A percentile compares a stretch with the other conserved stretches of the same genome.
These are phyloP conservation scores for Boletus reticuloceps DNA, from an alignment of 768 basidiomycete genomes.

Conservation along the genomic window DNA sequence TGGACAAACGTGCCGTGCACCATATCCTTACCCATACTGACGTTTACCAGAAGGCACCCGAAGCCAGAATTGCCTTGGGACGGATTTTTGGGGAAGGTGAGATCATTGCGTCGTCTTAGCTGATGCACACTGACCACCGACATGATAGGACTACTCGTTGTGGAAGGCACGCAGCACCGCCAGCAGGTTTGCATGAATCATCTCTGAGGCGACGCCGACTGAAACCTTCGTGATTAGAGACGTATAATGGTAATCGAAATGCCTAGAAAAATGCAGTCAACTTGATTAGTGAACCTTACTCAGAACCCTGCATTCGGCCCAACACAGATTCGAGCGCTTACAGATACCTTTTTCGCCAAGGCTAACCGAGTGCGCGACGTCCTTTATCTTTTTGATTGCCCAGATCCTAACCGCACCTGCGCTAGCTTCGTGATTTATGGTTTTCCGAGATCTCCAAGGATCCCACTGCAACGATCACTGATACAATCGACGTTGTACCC, in stretches of 20 bases:
- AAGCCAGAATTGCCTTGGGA: slow-evolving; percentile 35
- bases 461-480: slow-evolving; percentile 13
- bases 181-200: slow-evolving; percentile 32
- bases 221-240: slow-evolving; percentile 9
- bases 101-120: not conserved
- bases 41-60: slow-evolving; percentile 55
- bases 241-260: slow-evolving; percentile 28
- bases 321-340: slow-evolving; percentile 55
- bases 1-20: slow-evolving; percentile 60
- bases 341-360: slow-evolving; percentile 56
- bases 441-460: slow-evolving; percentile 30
- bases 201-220: not conserved
- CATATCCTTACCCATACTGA: slow-evolving; percentile 59
- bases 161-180: slow-evolving; percentile 40
- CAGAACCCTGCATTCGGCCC: slow-evolving; percentile 69
- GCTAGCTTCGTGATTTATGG: slow-evolving; percentile 50
- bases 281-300: not conserved
- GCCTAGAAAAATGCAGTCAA: not conserved
- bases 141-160: slow-evolving; percentile 48
- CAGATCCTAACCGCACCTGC: not conserved
- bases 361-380: slow-evolving; percentile 22
- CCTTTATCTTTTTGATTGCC: not conserved
- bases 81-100: slow-evolving; percentile 42
- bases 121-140: not conserved
- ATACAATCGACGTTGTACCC: slow-evolving; percentile 29